Evolutionary conservation across 768 basidiomycete genomes (phyloP), one percentile per base, ranked within the genome.

Genomic region (Russula earlei): DNA sequence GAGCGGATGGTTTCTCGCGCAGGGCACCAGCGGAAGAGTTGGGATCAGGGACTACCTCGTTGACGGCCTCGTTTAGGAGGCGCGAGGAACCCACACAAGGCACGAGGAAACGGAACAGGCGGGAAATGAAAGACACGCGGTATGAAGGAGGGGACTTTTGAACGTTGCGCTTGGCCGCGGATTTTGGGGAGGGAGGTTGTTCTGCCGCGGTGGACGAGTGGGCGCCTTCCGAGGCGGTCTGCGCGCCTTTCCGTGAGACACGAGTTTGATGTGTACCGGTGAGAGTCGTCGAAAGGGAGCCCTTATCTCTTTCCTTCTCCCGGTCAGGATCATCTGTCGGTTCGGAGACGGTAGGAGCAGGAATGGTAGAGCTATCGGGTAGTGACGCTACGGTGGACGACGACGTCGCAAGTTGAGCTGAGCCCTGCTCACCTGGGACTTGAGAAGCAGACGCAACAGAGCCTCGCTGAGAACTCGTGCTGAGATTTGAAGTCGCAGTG

Each of bases 71-170:
- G 48, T 80, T 78, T n/a, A 75, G 63, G 56, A 70, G 70, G 38
- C 71, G 65, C 19, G 75, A 78, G 20, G 80, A 73, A n/a, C 77
- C 73, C 45, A 84, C 70, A 58, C 86, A 88, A 33, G 85, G 86
- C 48, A 87, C 75, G 51, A 87, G 75, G 57, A 77, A 75, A 59
- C 74, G 78, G 49, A 87, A 66, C 55, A 87, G 70, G 66, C 75
- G 80, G 49, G 79, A 76, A 56, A 85, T 68, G 62, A 86, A 76
- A 22, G 83, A 80, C 50, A 75, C 46, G 71, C 71, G 77, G 77
- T 61, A 70, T 62, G 66, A 65, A 65, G 49, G 64, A 55, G 60
- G 70, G 66, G 65, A 62, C 9, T 54, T 64, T 63, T 50, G 59
- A 62, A 12, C 62, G 62, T 49, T 56, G 56, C 53, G 57, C 19